Conservation (phyloP, 345 rosid species). For the Trapa bicornis region DNA sequence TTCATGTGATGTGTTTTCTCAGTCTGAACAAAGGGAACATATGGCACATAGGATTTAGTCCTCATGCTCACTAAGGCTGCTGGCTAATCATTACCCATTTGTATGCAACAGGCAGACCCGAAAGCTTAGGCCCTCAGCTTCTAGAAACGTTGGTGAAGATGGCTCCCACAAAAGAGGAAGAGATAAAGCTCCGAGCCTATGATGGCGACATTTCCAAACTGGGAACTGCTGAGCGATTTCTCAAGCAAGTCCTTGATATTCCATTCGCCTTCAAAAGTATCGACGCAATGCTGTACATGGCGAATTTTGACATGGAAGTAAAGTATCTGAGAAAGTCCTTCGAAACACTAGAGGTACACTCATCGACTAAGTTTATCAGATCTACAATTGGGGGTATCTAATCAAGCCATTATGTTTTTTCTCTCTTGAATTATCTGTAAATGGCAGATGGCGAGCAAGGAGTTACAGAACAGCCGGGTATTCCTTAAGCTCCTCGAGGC, state of each 20-base stretch:
- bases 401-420: too few relatives aligned
- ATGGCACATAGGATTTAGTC: neutral
- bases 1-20: neutral
- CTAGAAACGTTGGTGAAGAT: slow-evolving; percentile 88
- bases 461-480: slow-evolving; percentile 74
- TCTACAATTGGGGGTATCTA: too few relatives aligned
- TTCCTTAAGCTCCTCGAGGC: slow-evolving; percentile 96
- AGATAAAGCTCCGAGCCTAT: slow-evolving; percentile 80
- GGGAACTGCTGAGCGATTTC: slow-evolving; percentile 89
- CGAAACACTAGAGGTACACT: slow-evolving; percentile 75
- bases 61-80: neutral
- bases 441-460: slow-evolving; percentile 73
- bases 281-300: slow-evolving; percentile 91
- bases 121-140: slow-evolving; percentile 81
- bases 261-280: slow-evolving; percentile 93
- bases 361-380: neutral
- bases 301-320: slow-evolving; percentile 86
- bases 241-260: slow-evolving; percentile 74
- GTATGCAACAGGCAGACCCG: slow-evolving; percentile 55
- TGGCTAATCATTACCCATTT: neutral
- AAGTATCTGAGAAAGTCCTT: slow-evolving; percentile 75
- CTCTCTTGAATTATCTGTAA: neutral
- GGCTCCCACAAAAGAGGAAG: slow-evolving; percentile 99
- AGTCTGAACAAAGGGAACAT: neutral
- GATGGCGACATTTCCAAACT: slow-evolving; percentile 57